Evolutionary conservation across 768 basidiomycete genomes (phyloP).

Genomic region (Podaxis carcinomalis): DNA sequence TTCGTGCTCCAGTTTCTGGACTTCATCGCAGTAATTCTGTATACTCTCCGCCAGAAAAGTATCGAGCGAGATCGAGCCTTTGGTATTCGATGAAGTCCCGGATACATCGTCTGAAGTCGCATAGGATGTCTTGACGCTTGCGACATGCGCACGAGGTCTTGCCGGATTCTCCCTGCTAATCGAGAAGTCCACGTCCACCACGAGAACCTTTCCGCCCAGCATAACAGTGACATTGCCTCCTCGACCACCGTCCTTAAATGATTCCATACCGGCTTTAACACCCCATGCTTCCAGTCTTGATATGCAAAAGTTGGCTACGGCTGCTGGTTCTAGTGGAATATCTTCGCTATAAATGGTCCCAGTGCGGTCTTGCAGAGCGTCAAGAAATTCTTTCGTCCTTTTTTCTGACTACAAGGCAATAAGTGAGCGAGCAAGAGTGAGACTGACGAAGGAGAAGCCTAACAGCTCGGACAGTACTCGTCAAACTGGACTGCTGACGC

Average conservation of each 20-base stretch:
- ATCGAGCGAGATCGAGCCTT: conserved; percentile 55
- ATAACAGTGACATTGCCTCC: conserved; percentile 51
- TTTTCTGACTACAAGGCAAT: conserved; percentile 43
- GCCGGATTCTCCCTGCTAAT: conserved; percentile 34
- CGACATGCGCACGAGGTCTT: conserved; percentile 38
- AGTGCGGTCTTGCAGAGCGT: conserved; percentile 41
- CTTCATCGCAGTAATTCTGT: conserved; percentile 53
- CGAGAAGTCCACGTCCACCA: conserved; percentile 68
- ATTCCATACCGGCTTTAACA: conserved; percentile 64
- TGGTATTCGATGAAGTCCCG: conserved; percentile 34
- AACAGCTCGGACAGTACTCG: conserved; percentile 50
- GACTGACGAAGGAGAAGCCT: conserved; percentile 20
- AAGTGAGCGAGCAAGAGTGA: conserved; percentile 14
- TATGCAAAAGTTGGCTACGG: conserved; percentile 54
- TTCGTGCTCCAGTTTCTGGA: conserved; percentile 47
- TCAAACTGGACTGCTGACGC: conserved; percentile 56
- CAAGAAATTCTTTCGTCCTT: conserved; percentile 44
- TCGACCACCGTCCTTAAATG: conserved; percentile 59
- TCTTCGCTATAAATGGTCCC: conserved; percentile 58
- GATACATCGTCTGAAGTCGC: conserved; percentile 46
- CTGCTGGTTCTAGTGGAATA: conserved; percentile 45
- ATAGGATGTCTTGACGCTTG: conserved; percentile 69
- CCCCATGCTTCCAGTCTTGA: conserved; percentile 60
- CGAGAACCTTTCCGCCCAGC: conserved; percentile 76
- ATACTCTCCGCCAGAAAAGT: conserved; percentile 55